These are phyloP conservation scores for Kwoniella bestiolae DNA, from an alignment of 768 basidiomycete genomes.

Conservation along the genomic window DNA sequence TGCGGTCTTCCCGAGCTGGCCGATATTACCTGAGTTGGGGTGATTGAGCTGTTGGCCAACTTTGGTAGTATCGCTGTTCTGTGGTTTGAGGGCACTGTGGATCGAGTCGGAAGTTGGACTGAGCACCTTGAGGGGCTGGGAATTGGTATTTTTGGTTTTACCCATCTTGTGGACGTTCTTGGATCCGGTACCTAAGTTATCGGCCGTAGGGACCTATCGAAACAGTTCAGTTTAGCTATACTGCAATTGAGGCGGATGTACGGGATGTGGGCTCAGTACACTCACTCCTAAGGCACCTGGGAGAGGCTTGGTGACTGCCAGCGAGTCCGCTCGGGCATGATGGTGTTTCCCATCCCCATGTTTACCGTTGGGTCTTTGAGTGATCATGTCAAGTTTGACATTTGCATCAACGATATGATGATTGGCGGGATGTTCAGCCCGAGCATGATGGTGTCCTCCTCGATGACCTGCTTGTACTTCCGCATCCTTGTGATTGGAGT, in stretches of 20 bases:
- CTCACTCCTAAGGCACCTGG: conserved; percentile 3
- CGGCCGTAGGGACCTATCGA: conserved; percentile 9
- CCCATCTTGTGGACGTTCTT: conserved; percentile 4
- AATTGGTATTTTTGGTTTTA: background rate
- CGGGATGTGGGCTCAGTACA: background rate
- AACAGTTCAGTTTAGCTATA: too few relatives aligned
- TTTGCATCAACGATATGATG: background rate
- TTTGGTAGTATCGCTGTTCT: conserved; percentile 1
- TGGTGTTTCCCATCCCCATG: conserved; percentile 5
- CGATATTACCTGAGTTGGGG: conserved; percentile 6
- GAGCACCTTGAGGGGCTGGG: background rate
- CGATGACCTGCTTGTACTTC: background rate
- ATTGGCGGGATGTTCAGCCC: background rate
- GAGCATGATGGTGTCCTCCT: background rate
- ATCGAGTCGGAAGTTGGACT: background rate
- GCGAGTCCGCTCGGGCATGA: conserved; percentile 7
- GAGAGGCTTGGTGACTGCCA: background rate
- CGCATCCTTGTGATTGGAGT: background rate
- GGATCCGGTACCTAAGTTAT: background rate
- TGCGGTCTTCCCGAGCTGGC: conserved; percentile 5
- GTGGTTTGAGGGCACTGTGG: background rate
- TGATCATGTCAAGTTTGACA: background rate
- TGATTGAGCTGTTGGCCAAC: conserved; percentile 8
- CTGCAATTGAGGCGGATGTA: too few relatives aligned
- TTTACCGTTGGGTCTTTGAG: conserved; percentile 3